Evolutionary conservation across 768 basidiomycete species (phyloP), one percentile per base, ranked within the genome.

Genomic region (Hygrophorus pudorinus): DNA sequence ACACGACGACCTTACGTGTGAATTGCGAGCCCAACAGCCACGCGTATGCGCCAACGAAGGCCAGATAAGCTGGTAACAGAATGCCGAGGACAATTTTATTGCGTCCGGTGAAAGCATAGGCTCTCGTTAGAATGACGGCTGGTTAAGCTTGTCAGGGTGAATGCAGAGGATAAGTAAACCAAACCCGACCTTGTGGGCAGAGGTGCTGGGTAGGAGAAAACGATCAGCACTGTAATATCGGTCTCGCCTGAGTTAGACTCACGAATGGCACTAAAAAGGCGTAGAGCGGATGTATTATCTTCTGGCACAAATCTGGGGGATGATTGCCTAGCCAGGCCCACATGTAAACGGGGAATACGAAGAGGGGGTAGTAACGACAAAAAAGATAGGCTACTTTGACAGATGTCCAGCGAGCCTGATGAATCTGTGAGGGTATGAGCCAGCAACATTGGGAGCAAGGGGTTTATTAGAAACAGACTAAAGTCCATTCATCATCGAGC

Each of bases 61-160:
- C 34, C 5, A 47, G 27, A 40, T 53, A 58, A 24, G 53, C 40
- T 8, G 41, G n/a, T 7, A 43, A 17, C 11, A 60, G 51, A 11
- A 47, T 24, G 3, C 35, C 12, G 9, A 55, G 41, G 2, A 52
- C 38, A 11, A 18, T 13, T 11, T 29, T 46, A 16, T 41, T 51
- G 20, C 53, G 42, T 17, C 58, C 59, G 8, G 59, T 54, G 40
- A 61, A 61, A 2, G 58, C 59, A 49, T 57, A 58, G 4, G 58
- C 53, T 11, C 59, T 45, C 21, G 51, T 48, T 9, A 55, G 18
- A 44, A 59, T 51, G 2, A 58, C 58, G 16, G 54, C 59, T 60
- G 27, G 9, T 17, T n/a, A 10, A 47, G 27, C 18, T 20, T 9
- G 12, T 38, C 14, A 12, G 17, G 16, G 27, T 6, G 14, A 38